Evolutionary conservation across 2,329 filamentous ascomycete species (phyloP).

Genomic region (Pestalotiopsis sp.): DNA sequence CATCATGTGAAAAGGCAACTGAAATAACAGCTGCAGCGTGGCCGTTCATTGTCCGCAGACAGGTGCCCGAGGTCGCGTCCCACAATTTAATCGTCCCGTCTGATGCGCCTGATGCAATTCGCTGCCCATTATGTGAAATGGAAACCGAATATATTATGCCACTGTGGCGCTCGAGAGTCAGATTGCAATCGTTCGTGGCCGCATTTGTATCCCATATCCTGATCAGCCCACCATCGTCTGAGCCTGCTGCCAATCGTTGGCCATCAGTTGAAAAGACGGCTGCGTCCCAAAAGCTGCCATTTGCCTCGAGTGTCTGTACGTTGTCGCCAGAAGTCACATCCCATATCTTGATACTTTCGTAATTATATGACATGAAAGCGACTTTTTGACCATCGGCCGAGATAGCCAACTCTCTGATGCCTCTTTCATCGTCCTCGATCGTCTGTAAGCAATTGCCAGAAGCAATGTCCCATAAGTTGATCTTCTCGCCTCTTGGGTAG

Average conservation of each 20-base stretch:
- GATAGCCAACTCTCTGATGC: background rate
- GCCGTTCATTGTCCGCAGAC: constrained; percentile 10
- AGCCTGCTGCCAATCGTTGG: background rate
- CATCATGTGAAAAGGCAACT: background rate
- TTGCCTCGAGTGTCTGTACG: constrained; percentile 17
- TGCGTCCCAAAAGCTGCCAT: too few species aligned
- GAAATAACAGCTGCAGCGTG: constrained; percentile 7
- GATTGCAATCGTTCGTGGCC: background rate
- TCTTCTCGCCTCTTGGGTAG: too few species aligned
- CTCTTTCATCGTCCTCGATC: constrained; percentile 6
- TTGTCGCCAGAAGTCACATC: background rate
- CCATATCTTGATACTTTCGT: constrained; percentile 1
- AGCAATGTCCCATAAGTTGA: too few species aligned
- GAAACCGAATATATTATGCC: background rate
- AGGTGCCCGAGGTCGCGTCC: background rate
- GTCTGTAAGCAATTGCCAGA: background rate
- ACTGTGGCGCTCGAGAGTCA: background rate
- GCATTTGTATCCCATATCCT: background rate
- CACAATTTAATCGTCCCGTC: background rate
- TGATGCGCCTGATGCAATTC: background rate
- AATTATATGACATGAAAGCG: background rate
- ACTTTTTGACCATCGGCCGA: constrained; percentile 12
- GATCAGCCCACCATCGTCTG: background rate
- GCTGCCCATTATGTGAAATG: background rate
- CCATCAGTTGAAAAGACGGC: background rate